Conservation (phyloP, 495 filamentous ascomycete species). For the Neurospora terricola region DNA sequence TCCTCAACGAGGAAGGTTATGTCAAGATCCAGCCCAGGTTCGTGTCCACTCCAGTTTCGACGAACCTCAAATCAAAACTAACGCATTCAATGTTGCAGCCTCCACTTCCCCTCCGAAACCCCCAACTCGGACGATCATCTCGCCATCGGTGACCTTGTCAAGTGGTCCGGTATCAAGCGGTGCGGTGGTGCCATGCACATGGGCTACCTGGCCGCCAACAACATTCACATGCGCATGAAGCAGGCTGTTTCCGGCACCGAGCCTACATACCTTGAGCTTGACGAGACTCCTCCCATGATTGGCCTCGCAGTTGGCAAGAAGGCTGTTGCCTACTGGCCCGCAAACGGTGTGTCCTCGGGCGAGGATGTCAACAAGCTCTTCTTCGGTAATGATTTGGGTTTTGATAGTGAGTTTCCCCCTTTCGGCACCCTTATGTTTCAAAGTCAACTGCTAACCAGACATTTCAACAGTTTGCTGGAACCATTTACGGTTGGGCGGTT, state of each 20-base stretch:
- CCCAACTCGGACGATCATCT: constrained; percentile 49
- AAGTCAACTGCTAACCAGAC: not conserved
- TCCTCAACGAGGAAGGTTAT: constrained; percentile 44
- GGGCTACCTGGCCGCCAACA: constrained; percentile 49
- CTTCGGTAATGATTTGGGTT: constrained; percentile 59
- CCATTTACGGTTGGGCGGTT: constrained; percentile 39
- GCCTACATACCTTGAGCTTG: constrained; percentile 35
- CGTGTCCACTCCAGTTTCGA: not conserved
- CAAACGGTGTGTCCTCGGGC: constrained; percentile 40
- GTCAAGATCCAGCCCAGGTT: constrained; percentile 41
- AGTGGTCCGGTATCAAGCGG: constrained; percentile 62
- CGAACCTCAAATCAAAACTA: not conserved
- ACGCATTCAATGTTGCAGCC: constrained; percentile 16
- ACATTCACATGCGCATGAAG: constrained; percentile 50
- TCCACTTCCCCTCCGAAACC: constrained; percentile 32
- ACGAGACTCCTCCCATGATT: constrained; percentile 50
- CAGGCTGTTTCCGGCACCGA: constrained; percentile 25
- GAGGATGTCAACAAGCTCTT: constrained; percentile 48
- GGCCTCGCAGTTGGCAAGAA: constrained; percentile 56
- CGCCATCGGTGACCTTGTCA: constrained; percentile 43
- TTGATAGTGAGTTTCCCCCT: constrained; percentile 24
- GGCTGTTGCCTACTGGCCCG: constrained; percentile 48
- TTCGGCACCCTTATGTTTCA: not conserved
- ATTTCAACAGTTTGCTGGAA: constrained; percentile 36
- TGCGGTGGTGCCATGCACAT: constrained; percentile 60